These are phyloP conservation scores for Heterobasidion parviporum DNA, from an alignment of 1,284 basidiomycete species.

Conservation along the genomic window DNA sequence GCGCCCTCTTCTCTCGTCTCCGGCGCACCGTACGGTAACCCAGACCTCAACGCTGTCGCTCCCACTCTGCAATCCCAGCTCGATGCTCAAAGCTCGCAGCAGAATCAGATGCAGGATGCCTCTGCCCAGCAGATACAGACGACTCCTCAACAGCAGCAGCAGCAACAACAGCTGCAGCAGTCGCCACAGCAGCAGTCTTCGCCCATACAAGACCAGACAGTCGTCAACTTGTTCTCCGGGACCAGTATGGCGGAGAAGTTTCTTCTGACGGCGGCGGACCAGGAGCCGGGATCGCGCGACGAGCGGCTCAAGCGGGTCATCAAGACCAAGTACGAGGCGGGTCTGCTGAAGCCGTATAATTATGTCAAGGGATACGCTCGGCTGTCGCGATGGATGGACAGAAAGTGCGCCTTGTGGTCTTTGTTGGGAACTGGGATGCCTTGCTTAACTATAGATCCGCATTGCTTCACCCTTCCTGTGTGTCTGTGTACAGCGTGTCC, in stretches of 20 bases:
- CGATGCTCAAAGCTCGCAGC: neutral
- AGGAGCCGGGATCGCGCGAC: conserved; percentile 85
- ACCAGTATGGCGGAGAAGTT: conserved; percentile 77
- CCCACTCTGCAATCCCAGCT: conserved; percentile 20
- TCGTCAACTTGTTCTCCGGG: neutral
- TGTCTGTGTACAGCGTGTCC: conserved; percentile 58
- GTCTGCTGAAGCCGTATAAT: conserved; percentile 91
- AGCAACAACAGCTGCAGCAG: neutral
- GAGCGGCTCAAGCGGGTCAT: conserved; percentile 90
- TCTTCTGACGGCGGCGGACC: conserved; percentile 91
- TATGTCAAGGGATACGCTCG: conserved; percentile 92
- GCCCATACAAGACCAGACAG: neutral
- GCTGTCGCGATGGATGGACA: conserved; percentile 91
- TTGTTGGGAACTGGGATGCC: neutral
- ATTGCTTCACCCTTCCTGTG: neutral
- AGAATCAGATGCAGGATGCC: neutral
- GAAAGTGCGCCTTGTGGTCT: conserved; percentile 47
- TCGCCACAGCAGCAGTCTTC: neutral
- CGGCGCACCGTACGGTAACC: conserved; percentile 31
- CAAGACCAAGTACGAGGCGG: conserved; percentile 94
- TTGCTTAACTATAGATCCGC: neutral
- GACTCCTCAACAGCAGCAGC: neutral
- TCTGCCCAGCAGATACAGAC: neutral
- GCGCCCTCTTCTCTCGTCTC: conserved; percentile 1
- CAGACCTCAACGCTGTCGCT: conserved; percentile 29